phyloP scores from a whole-genome alignment of 2,329 filamentous ascomycete species.

The Hypomyces rosellus region DNA sequence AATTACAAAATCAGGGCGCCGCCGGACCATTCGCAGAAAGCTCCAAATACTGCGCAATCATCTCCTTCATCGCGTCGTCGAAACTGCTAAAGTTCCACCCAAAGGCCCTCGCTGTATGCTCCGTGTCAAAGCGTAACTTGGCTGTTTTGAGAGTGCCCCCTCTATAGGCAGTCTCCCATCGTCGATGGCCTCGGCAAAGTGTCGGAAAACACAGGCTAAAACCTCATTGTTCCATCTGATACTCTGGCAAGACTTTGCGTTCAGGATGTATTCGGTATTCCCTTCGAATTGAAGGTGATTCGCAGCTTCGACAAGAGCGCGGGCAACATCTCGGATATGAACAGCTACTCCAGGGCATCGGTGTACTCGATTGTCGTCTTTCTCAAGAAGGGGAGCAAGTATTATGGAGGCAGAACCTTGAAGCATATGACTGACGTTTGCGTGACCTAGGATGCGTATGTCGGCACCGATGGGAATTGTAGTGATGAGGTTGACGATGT shows the following conservation, averaged over 20 bases:
- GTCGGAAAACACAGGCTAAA: background rate
- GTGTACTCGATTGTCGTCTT: constrained; percentile 6
- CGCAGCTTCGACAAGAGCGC: constrained; percentile 13
- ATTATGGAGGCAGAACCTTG: constrained; percentile 7
- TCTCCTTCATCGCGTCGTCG: constrained; percentile 10
- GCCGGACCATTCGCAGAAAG: background rate
- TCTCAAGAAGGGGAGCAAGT: constrained; percentile 2
- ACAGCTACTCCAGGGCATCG: constrained; percentile 14
- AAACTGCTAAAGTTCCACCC: constrained; percentile 13
- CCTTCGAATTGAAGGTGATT: constrained; percentile 8
- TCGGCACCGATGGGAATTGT: constrained; percentile 13
- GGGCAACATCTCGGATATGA: constrained; percentile 13
- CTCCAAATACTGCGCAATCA: constrained; percentile 12
- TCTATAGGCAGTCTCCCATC: constrained; percentile 3
- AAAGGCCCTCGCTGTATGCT: constrained; percentile 5
- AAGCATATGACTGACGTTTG: background rate
- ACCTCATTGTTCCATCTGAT: constrained; percentile 11
- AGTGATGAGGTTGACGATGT: constrained; percentile 13
- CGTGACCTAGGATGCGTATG: constrained; percentile 4
- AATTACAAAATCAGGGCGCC: background rate
- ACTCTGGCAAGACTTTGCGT: constrained; percentile 10
- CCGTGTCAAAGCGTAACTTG: constrained; percentile 9
- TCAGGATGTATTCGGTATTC: constrained; percentile 14
- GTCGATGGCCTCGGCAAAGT: constrained; percentile 9
- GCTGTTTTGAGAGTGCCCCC: constrained; percentile 6